Percentiles rank a stretch among this genome's conserved stretches.
These are phyloP conservation scores for Cymbidium sinense DNA, from an alignment of 106 monocot species.

Conservation along the genomic window DNA sequence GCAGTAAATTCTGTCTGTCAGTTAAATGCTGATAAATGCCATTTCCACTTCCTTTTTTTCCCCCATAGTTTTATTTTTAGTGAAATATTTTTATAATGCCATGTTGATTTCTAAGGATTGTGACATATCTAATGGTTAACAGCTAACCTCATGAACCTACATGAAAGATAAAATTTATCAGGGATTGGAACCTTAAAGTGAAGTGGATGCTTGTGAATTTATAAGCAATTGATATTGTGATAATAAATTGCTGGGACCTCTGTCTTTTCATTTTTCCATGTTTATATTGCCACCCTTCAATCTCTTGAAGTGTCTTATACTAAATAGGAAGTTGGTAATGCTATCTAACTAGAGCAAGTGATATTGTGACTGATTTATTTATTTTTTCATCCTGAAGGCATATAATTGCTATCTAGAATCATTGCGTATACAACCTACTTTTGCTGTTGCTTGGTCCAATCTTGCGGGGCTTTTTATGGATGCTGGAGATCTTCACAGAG, in stretches of 20 bases:
- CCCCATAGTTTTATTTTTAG: not conserved
- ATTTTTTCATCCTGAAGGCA: conserved; percentile 36
- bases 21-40: not conserved
- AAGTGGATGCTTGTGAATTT: not conserved
- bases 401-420: conserved; percentile 90
- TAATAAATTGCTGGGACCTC: not conserved
- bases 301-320: not conserved
- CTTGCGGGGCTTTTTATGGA: conserved; percentile 94
- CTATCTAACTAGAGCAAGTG: not conserved
- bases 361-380: not conserved
- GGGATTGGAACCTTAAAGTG: not conserved
- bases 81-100: conserved; percentile 4
- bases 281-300: not conserved
- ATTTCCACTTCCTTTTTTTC: not conserved
- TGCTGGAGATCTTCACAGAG: conserved; percentile 75
- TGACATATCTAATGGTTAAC: not conserved
- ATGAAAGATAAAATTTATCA: not conserved
- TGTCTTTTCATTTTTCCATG: not conserved
- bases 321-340: not conserved
- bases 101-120: not conserved
- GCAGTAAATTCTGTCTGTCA: not conserved
- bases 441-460: conserved; percentile 95
- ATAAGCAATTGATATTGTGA: not conserved
- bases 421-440: conserved; percentile 75
- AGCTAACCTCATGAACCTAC: not conserved